A percentile compares a stretch with the other conserved stretches of the same genome.
Evolutionary conservation across 2,329 filamentous ascomycete genomes (phyloP).

Genomic region (Diplodia intermedia): DNA sequence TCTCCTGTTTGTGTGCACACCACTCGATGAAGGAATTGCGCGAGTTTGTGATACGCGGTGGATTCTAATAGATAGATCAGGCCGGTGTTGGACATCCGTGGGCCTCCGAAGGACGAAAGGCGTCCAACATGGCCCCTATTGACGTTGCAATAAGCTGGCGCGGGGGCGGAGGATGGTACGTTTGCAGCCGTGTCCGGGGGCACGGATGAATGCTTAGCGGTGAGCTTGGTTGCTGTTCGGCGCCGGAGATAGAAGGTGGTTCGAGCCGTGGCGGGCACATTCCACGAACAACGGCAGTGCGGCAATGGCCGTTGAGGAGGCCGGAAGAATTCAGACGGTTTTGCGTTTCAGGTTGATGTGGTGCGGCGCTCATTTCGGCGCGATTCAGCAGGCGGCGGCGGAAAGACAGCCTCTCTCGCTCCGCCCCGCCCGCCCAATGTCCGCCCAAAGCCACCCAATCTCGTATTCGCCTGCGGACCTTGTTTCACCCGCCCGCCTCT

Average conservation of each 20-base stretch:
- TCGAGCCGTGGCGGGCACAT: neutral
- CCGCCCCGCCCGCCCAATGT: neutral
- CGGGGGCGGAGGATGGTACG: no score
- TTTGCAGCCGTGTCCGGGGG: neutral
- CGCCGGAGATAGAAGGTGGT: neutral
- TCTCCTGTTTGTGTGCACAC: neutral
- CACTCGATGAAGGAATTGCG: no score
- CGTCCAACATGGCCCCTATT: neutral
- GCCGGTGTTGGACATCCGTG: neutral
- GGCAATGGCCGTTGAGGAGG: neutral
- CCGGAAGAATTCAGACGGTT: neutral
- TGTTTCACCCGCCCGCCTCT: neutral
- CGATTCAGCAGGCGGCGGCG: neutral
- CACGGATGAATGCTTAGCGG: neutral
- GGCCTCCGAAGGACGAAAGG: neutral
- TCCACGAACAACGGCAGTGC: no score
- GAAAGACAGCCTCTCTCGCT: neutral
- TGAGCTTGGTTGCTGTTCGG: neutral
- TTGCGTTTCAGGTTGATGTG: neutral
- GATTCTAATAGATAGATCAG: neutral
- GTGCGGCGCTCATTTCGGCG: neutral
- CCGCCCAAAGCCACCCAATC: slow-evolving; percentile 5
- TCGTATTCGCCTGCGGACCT: neutral
- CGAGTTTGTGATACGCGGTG: no score
- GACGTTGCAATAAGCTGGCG: neutral